These are phyloP conservation scores for Arabidopsis suecica DNA, from an alignment of 345 rosid species.

Conservation along the genomic window DNA sequence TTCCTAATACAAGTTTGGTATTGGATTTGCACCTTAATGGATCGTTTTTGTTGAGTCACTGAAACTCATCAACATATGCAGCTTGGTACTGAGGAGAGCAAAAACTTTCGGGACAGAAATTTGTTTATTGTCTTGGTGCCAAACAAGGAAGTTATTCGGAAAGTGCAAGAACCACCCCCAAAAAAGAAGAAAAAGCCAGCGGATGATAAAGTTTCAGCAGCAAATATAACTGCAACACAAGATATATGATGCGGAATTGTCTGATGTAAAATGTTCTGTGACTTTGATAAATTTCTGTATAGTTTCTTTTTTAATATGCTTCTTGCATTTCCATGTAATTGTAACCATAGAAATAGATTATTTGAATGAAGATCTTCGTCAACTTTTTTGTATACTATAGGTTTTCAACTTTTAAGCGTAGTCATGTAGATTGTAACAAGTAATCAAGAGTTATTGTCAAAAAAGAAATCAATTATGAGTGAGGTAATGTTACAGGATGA, in stretches of 20 bases:
- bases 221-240: conserved; percentile 28
- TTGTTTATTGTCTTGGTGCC: conserved; percentile 82
- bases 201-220: conserved; percentile 64
- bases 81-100: conserved; percentile 91
- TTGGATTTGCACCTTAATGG: neutral
- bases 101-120: conserved; percentile 74
- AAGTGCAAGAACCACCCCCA: conserved; percentile 64
- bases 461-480: conserved; percentile 27
- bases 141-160: conserved; percentile 69
- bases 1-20: neutral
- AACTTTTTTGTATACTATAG: conserved; percentile 1
- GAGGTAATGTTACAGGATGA: conserved; percentile 36
- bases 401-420: neutral
- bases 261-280: neutral
- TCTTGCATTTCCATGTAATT: conserved; percentile 26
- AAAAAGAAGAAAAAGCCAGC: conserved; percentile 64
- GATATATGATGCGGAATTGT: conserved; percentile 16
- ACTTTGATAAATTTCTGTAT: conserved; percentile 31
- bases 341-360: conserved; percentile 33
- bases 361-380: conserved; percentile 26
- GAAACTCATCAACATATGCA: conserved; percentile 44
- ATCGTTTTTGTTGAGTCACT: conserved; percentile 8
- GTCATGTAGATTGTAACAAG: conserved; percentile 24
- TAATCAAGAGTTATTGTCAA: neutral
- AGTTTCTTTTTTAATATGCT: conserved; percentile 33